Percentiles rank a stretch among this genome's conserved stretches.
Conservation (phyloP, 192 early-diverging fungal species). For the Podila epicladia region DNA sequence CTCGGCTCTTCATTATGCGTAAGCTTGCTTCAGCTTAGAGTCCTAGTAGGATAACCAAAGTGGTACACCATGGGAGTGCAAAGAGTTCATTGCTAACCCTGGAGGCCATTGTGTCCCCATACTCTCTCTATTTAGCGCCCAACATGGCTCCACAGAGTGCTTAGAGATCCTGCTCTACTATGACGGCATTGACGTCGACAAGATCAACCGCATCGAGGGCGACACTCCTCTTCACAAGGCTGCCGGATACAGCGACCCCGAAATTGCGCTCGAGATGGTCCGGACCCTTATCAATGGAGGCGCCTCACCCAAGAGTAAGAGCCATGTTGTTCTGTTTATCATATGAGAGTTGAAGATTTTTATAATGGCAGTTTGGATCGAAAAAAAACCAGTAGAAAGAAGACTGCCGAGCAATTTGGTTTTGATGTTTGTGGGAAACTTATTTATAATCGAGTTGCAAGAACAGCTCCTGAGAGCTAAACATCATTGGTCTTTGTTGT, state of each 20-base stretch:
- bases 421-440: background rate
- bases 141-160: constrained; percentile 67
- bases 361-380: background rate
- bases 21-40: constrained; percentile 5
- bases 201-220: constrained; percentile 58
- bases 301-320: constrained; percentile 57
- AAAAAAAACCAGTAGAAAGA: background rate
- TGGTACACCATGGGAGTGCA: no score
- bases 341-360: background rate
- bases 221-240: constrained; percentile 80
- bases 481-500: background rate
- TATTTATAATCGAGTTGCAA: no score
- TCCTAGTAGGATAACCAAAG: background rate
- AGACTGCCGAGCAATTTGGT: background rate
- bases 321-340: background rate
- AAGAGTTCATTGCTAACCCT: background rate
- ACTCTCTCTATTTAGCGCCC: constrained; percentile 44
- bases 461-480: background rate
- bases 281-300: constrained; percentile 63
- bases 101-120: background rate
- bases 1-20: constrained; percentile 76
- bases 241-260: constrained; percentile 64
- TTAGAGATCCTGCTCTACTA: constrained; percentile 62
- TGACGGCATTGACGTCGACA: constrained; percentile 64
- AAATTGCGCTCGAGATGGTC: constrained; percentile 67